Evolutionary conservation across 495 filamentous ascomycete species (phyloP).

Genomic region (Letharia columbiana): DNA sequence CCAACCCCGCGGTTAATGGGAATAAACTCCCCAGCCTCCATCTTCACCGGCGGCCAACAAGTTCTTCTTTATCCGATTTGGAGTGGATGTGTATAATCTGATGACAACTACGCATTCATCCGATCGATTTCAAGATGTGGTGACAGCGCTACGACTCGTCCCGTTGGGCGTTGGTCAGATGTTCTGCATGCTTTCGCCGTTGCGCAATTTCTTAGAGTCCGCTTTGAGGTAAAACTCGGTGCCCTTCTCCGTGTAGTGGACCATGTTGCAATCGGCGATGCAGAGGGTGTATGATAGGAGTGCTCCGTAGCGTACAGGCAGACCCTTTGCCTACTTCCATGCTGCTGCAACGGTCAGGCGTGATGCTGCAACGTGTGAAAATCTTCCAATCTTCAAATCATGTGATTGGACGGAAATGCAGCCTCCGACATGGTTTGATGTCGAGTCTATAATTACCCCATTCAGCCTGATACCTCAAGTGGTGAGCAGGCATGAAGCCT

Average conservation of each 20-base stretch:
- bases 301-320: background rate
- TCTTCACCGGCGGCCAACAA: background rate
- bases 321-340: background rate
- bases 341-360: background rate
- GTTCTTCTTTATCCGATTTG: background rate
- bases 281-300: background rate
- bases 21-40: background rate
- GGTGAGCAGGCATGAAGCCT: background rate
- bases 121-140: background rate
- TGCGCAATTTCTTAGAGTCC: conserved; percentile 10
- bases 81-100: background rate
- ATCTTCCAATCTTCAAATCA: background rate
- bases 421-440: background rate
- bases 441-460: background rate
- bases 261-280: conserved; percentile 3
- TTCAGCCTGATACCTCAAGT: background rate
- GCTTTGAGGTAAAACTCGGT: background rate
- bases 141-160: conserved; percentile 5
- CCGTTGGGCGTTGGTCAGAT: conserved; percentile 3
- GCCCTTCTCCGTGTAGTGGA: background rate
- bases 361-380: background rate
- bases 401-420: background rate
- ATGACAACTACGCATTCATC: background rate
- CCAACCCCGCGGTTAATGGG: conserved; percentile 3
- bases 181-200: conserved; percentile 15